Base-by-base conservation (phyloP, 371 early-diverging fungal species). In the Apophysomyces trapeziformis region DNA sequence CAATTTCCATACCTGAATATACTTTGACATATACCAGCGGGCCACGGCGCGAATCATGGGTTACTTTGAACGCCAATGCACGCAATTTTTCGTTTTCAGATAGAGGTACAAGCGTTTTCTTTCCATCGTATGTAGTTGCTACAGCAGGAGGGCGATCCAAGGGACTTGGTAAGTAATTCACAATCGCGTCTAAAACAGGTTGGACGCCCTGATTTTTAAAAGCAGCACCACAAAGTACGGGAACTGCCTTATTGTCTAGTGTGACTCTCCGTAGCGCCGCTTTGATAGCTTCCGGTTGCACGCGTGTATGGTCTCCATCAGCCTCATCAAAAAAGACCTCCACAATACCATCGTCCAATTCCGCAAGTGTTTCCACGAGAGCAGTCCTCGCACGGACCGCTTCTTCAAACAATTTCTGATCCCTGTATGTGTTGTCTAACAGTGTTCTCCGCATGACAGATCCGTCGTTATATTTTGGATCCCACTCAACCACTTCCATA, bases 21-120 rank as follows among this genome's bases (percentile, higher is more conserved):
- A 97, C 93, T 8, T 97, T 86, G n/a, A 98, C 92, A 78, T 92
- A 98, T 1, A 95, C 95, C 81, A 98, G 76, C 5, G 93, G 87
- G 2, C 98, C 98, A 16, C 95, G 87, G 60, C 88, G 84, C 6
- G 85, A 69, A 71, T 98, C 96, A 58, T 93, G 90, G 0, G 92
- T 81, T 0, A 98, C 96, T 65, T 98, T 98, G 80, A 97, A 97
- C 0, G 96, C 99, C 68, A 98, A 78, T 0, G 96, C 98, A 64
- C 89, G 92, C 11, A 95, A 73, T 8, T 85, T 74, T 1, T 74
- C 85, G 18, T 79, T 79, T 26, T 87, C 85, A 14, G 78, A 50
- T 38, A 80, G 66, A 5, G 72, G 80, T 54, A 73, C 73, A 43
- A 71, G 66, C 58, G 60, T 74, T 32, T 56, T 68, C 18, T 71